Evolutionary conservation across 1,284 basidiomycete species (phyloP), one percentile per base, ranked within the genome.

Genomic region (Cutaneotrichosporon sp.): DNA sequence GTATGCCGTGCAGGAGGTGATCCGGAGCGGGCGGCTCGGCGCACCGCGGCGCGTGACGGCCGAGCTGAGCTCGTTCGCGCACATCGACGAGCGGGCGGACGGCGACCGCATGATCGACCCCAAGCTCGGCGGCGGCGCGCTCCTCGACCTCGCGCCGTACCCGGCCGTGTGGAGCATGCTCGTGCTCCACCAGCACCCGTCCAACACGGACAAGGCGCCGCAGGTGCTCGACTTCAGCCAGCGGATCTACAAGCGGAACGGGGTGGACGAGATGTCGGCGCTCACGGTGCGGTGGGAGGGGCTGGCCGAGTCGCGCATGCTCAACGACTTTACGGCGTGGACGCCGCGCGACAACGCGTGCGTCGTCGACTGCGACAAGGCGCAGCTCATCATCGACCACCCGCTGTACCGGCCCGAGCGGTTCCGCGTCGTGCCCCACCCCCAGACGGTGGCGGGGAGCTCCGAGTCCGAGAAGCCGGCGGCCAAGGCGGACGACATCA

Each of bases 61-160:
- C 33, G 89, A 91, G 72, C 72, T 91, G 54, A 88, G 88, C 18
- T 52, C 50, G 33, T 33, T 34, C 11, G 50, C 50, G 2, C n/a
- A 24, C 11, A 82, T 75, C 2, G 83, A 90, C 72, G 88, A 89
- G 64, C 82, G 89, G 33, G 79, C 86, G 5, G 84, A 89, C 63
- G 63, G 59, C 2, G 61, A 67, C 36, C 65, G 61, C 2, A 87
- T 59, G 29, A 43, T 92, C 65, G 86, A 92, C 69, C 91, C 92
- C 2, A 76, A 81, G n/a, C 83, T 95, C 3, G 92, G 89, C 20
- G 92, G 92, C 18, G 92, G 92, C 1, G 90, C 87, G 6, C 73
- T 95, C 36, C 84, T 95, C 43, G 93, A 95, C 75, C 82, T 89
- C 67, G 90, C 89, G 0, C 89, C 90, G 18, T 92, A 92, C 77